These are phyloP conservation scores for Sambucus nigra DNA, from an alignment of 129 eudicot species.

Conservation along the genomic window DNA sequence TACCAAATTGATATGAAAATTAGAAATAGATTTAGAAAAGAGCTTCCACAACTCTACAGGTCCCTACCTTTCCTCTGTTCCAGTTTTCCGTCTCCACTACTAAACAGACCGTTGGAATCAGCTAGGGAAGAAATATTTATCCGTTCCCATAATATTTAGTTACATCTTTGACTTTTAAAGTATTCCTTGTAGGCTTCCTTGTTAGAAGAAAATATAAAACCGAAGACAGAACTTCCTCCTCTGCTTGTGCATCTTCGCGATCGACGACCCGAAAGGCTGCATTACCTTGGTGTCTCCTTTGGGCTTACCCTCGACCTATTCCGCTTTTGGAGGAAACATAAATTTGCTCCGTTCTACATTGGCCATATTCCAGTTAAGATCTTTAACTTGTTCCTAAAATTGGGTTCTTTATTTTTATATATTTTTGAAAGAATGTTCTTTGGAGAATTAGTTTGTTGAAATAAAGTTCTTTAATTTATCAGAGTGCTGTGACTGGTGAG, in stretches of 20 bases:
- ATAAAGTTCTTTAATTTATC: constrained; percentile 7
- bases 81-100: background rate
- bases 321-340: constrained; percentile 86
- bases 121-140: background rate
- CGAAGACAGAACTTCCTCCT: constrained; percentile 80
- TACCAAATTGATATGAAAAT: too few species aligned
- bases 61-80: background rate
- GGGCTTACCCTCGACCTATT: constrained; percentile 87
- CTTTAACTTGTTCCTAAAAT: constrained; percentile 1
- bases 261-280: constrained; percentile 78
- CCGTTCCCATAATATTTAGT: background rate
- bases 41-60: too few species aligned
- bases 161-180: background rate
- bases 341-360: constrained; percentile 82
- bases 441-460: constrained; percentile 4
- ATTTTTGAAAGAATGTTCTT: background rate
- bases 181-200: constrained; percentile 60
- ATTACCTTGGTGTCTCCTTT: constrained; percentile 88
- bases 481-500: constrained; percentile 88
- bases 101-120: background rate
- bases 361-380: constrained; percentile 67
- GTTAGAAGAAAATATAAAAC: constrained; percentile 83
- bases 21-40: too few species aligned
- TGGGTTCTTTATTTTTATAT: background rate
- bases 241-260: constrained; percentile 80